Conservation (phyloP, 306 rosid species). For the Arachis hypogaea region DNA sequence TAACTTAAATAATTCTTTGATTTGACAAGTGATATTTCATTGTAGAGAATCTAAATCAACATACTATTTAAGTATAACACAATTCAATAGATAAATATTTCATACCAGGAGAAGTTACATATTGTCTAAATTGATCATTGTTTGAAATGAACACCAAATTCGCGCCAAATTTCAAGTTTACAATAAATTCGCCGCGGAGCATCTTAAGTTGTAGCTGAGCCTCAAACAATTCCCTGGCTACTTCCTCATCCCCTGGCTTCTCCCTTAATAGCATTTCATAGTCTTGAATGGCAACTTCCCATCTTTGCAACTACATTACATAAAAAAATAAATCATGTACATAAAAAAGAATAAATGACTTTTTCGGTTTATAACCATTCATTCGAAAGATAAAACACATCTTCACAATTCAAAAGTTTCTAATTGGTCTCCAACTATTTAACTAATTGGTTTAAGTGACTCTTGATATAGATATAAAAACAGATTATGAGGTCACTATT, state of each 20-base stretch:
- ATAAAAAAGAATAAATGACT: too few relatives aligned
- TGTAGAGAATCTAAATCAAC: too few relatives aligned
- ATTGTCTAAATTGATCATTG: slow-evolving; percentile 77
- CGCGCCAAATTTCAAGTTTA: slow-evolving; percentile 75
- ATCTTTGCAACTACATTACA: slow-evolving; percentile 68
- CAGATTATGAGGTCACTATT: too few relatives aligned
- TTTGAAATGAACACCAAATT: slow-evolving; percentile 68
- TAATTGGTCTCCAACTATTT: too few relatives aligned
- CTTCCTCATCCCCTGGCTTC: slow-evolving; percentile 84
- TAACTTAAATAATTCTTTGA: too few relatives aligned
- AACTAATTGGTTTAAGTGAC: too few relatives aligned
- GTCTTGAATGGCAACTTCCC: slow-evolving; percentile 88
- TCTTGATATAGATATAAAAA: too few relatives aligned
- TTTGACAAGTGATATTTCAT: too few relatives aligned
- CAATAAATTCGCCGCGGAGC: slow-evolving; percentile 63
- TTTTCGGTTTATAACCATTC: too few relatives aligned
- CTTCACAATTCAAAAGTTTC: too few relatives aligned
- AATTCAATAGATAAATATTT: neutral
- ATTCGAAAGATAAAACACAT: too few relatives aligned
- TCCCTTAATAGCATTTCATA: slow-evolving; percentile 79
- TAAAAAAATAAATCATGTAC: slow-evolving; percentile 21
- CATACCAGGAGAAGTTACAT: slow-evolving; percentile 80
- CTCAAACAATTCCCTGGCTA: slow-evolving; percentile 79
- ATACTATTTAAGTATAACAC: too few relatives aligned
- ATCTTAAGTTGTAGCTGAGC: slow-evolving; percentile 70